phyloP scores from a whole-genome alignment of 768 basidiomycete genomes.

The Podaxis pistillaris region DNA sequence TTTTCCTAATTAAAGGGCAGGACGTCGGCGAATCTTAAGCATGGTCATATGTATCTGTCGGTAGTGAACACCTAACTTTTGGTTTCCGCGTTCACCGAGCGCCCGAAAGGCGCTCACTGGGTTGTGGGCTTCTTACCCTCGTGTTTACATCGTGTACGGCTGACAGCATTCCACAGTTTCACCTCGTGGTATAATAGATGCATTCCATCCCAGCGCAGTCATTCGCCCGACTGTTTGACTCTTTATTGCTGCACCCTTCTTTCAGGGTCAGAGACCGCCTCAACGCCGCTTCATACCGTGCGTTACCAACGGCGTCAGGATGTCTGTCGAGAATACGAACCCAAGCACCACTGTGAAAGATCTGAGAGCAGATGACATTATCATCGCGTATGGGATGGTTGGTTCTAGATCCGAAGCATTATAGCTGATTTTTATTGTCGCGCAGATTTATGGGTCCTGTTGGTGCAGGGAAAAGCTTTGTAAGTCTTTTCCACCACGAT shows the following conservation, averaged over 20 bases:
- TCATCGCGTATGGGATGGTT: background rate
- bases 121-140: background rate
- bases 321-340: no score
- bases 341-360: no score
- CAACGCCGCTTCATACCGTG: no score
- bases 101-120: background rate
- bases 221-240: no score
- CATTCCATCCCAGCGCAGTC: background rate
- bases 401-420: background rate
- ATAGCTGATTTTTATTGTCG: background rate
- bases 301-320: no score
- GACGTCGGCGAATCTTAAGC: background rate
- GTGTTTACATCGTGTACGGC: background rate
- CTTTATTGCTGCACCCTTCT: background rate
- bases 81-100: background rate
- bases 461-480: slow-evolving; percentile 15
- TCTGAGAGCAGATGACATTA: background rate
- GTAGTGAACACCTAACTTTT: no score
- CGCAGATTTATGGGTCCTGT: slow-evolving; percentile 8
- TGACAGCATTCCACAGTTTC: background rate
- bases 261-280: no score
- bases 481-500: background rate
- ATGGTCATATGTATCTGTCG: background rate
- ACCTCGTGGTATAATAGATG: background rate
- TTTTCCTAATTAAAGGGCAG: slow-evolving; percentile 5